phyloP scores from a whole-genome alignment of 305 asterid species.

The Solanum chacoense region DNA sequence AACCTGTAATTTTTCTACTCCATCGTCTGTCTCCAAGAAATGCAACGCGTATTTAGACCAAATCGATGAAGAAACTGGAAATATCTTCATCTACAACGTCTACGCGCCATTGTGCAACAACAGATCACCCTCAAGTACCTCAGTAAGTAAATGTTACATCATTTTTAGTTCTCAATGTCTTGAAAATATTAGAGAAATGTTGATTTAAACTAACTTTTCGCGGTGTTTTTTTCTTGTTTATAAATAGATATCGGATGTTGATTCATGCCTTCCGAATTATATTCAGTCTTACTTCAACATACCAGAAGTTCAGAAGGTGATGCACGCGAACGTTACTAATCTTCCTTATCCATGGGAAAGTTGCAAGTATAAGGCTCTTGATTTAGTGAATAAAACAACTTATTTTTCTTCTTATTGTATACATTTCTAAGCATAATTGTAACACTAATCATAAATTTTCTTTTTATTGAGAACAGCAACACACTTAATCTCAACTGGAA shows the following conservation, averaged over 20 bases:
- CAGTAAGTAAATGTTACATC: conserved; percentile 8
- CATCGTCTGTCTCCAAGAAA: background rate
- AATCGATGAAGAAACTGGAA: conserved; percentile 4
- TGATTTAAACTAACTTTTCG: background rate
- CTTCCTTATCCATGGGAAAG: conserved; percentile 27
- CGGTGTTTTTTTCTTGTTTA: background rate
- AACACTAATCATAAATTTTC: background rate
- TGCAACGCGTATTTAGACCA: conserved; percentile 5
- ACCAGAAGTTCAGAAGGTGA: conserved; percentile 39
- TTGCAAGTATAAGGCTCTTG: conserved; percentile 29
- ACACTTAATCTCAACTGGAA: conserved; percentile 4
- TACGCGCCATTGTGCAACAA: conserved; percentile 24
- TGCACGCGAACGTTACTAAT: conserved; percentile 33
- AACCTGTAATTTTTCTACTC: conserved; percentile 21
- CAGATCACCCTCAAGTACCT: background rate
- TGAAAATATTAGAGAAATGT: background rate
- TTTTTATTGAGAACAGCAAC: background rate
- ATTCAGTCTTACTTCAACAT: conserved; percentile 23
- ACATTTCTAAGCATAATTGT: background rate
- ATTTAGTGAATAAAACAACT: background rate
- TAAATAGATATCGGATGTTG: conserved; percentile 13
- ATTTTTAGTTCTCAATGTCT: background rate
- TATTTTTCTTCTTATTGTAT: background rate
- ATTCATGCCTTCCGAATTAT: conserved; percentile 32
- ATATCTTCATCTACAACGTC: conserved; percentile 15